Percentiles rank a stretch among this genome's conserved stretches.
These are phyloP conservation scores for Leptomonas seymouri DNA, from an alignment of 208 protist genomes.

Conservation along the genomic window DNA sequence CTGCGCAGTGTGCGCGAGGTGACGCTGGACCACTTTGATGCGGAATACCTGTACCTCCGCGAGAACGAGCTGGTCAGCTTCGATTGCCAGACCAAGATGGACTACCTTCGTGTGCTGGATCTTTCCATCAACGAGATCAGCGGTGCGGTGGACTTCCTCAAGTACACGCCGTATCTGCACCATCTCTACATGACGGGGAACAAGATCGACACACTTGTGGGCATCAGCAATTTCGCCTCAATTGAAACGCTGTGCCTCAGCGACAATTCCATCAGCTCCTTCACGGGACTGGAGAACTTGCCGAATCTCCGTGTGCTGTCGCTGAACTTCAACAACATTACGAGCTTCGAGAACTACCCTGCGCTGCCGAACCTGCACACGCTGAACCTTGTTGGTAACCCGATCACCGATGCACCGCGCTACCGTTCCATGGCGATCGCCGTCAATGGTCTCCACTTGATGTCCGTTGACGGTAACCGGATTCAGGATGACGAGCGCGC, in stretches of 20 bases:
- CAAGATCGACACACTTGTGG: constrained; percentile 87
- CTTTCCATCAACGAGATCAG: constrained; percentile 93
- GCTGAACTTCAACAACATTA: constrained; percentile 94
- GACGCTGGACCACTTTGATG: constrained; percentile 71
- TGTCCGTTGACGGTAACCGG: constrained; percentile 88
- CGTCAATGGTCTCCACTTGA: constrained; percentile 72
- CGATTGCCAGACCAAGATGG: constrained; percentile 79
- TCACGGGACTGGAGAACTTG: constrained; percentile 87
- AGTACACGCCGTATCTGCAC: constrained; percentile 75
- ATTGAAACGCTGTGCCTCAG: constrained; percentile 92
- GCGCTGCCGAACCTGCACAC: constrained; percentile 88
- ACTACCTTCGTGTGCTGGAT: constrained; percentile 89
- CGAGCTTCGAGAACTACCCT: constrained; percentile 86
- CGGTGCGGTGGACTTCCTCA: constrained; percentile 83
- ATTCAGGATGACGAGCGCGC: constrained; percentile 88
- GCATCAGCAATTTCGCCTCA: constrained; percentile 75
- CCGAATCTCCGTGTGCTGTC: constrained; percentile 91
- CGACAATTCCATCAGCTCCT: constrained; percentile 92
- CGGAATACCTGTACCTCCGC: constrained; percentile 92
- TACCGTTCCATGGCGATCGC: constrained; percentile 94
- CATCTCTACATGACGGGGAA: constrained; percentile 94
- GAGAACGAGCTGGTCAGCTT: constrained; percentile 92
- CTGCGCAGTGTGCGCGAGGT: constrained; percentile 82
- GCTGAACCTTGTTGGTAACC: constrained; percentile 92
- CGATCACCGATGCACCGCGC: constrained; percentile 79